Conservation (phyloP, 2,329 filamentous ascomycete species). For the Colletotrichum tropicicola region DNA sequence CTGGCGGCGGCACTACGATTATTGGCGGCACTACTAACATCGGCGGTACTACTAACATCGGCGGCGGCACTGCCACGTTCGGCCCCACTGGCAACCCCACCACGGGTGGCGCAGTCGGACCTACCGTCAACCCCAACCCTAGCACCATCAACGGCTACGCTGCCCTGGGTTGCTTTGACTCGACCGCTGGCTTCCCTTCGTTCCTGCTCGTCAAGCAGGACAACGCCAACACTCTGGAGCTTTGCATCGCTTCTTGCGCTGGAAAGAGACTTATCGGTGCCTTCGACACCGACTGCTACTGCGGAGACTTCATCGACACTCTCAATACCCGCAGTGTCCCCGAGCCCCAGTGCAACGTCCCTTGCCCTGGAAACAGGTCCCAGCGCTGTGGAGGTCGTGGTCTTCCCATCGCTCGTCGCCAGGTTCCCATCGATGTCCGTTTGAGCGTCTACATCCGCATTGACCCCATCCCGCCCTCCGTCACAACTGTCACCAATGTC, state of each 20-base stretch:
- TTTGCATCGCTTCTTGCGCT: conserved; percentile 36
- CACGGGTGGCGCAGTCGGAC: not conserved
- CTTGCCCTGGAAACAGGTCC: conserved; percentile 37
- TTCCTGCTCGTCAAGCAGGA: conserved; percentile 31
- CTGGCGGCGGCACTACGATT: not conserved
- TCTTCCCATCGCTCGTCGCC: not conserved
- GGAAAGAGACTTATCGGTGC: conserved; percentile 36
- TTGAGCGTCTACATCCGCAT: conserved; percentile 17
- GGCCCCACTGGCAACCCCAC: not conserved
- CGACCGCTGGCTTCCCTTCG: conserved; percentile 33
- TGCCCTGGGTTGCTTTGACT: conserved; percentile 38
- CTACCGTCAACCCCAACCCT: conserved; percentile 28
- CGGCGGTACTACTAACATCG: not conserved
- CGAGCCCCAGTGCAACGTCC: conserved; percentile 35
- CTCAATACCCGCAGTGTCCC: conserved; percentile 13
- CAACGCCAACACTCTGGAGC: conserved; percentile 37
- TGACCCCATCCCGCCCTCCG: not conserved
- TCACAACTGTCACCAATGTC: not conserved
- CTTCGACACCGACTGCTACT: conserved; percentile 40
- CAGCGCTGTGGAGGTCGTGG: conserved; percentile 38
- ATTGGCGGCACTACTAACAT: not conserved
- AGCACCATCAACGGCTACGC: conserved; percentile 31
- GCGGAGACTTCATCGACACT: conserved; percentile 33
- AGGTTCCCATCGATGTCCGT: not conserved
- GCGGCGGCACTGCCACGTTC: not conserved